Base-by-base conservation (phyloP, 2,329 filamentous ascomycete species). In the Basipetospora chlamydospora region DNA sequence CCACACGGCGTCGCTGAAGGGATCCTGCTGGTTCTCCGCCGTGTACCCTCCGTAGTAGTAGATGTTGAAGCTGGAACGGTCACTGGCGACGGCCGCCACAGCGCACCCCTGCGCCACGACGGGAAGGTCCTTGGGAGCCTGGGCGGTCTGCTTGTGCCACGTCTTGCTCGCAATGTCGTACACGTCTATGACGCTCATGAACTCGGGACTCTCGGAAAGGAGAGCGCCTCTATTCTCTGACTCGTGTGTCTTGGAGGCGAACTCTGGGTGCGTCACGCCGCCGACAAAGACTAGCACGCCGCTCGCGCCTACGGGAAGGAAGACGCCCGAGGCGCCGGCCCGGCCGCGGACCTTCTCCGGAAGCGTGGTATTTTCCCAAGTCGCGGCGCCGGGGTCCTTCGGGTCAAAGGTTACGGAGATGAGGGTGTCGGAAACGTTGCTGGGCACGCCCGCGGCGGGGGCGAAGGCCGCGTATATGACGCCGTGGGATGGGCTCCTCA, bases 1-100 rank as follows among this genome's bases (percentile, higher is more conserved):
- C 81, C 81, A 90, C 52, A 88, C 79, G 32, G 83, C 80, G 41
- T 85, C 74, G 37, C 54, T 64, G 43, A 63, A 70, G 12, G 52
- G 41, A 0, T 55, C 41, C 0, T 30, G 35, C 0, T 41, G 20
- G 39, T 66, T 40, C 5, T 75, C 44, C 0, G 70, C 73, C 39
- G 73, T 58, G 48, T 80, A 87, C 0, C 84, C 84, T 12, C 81
- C 84, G 46, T 85, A 90, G 58, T 83, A 84, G 60, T 88, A 87
- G 34, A 92, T 77, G 50, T 87, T 86, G 55, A 79, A 82, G 40
- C 77, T 85, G 9, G 79, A 81, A 23, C 64, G 66, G 49, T 86
- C 81, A 30, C 73, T 63, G 11, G 82, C 77, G 0, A 73, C 63
- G n/a, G 73, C 80, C 2, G 84, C 73, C 0, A 85, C 78, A 3